These are phyloP conservation scores for Starmerella floris DNA, from an alignment of 805 yeast genomes.

Conservation along the genomic window DNA sequence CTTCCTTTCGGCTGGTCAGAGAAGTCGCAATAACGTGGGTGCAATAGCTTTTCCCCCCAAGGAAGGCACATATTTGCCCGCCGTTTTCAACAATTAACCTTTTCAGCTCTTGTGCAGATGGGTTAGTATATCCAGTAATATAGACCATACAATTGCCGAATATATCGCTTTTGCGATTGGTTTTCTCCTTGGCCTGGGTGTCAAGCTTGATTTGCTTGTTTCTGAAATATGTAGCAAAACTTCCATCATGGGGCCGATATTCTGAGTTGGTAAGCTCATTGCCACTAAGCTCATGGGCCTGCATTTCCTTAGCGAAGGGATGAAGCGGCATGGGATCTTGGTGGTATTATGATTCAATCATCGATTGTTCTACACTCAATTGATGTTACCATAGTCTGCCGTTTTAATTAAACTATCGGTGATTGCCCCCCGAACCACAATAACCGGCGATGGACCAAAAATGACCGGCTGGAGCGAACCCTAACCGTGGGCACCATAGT, in stretches of 20 bases:
- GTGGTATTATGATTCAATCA: too few relatives aligned
- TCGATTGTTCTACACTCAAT: too few relatives aligned
- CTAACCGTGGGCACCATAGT: too few relatives aligned
- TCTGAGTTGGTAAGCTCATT: constrained; percentile 10
- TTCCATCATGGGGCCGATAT: constrained; percentile 33
- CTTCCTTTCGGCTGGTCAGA: constrained; percentile 60
- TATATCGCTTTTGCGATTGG: constrained; percentile 37
- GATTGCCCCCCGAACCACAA: too few relatives aligned
- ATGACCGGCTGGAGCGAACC: too few relatives aligned
- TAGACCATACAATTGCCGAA: constrained; percentile 54
- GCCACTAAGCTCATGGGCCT: constrained; percentile 11
- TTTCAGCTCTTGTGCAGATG: constrained; percentile 62
- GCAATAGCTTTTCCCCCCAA: constrained; percentile 56
- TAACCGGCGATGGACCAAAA: too few relatives aligned
- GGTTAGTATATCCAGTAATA: constrained; percentile 82
- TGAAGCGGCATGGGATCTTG: constrained; percentile 3
- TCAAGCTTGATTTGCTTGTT: constrained; percentile 54
- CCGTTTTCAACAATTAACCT: constrained; percentile 63
- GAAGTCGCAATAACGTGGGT: constrained; percentile 77
- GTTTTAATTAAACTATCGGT: too few relatives aligned
- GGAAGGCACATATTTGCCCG: constrained; percentile 57
- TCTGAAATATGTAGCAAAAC: constrained; percentile 49
- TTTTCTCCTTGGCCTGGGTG: constrained; percentile 23
- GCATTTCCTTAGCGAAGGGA: constrained; percentile 15
- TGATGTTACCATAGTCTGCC: too few relatives aligned